A percentile compares a stretch with the other conserved stretches of the same genome.
phyloP scores from a whole-genome alignment of 225 moss, liverwort and hornwort species.

The Polytrichum formosum region DNA sequence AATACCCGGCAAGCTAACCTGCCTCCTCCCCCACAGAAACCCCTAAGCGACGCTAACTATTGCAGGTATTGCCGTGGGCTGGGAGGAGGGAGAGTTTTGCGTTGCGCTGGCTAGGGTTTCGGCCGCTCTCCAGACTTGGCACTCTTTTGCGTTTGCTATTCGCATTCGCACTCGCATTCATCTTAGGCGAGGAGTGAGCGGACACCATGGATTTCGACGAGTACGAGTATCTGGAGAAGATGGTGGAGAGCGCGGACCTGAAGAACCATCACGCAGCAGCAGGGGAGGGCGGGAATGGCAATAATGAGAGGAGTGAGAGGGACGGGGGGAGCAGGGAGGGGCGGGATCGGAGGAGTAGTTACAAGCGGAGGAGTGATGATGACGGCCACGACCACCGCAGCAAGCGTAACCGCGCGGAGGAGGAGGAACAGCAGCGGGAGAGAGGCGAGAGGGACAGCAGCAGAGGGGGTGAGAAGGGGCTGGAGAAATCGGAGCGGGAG shows the following conservation, averaged over 20 bases:
- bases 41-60: no score
- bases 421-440: constrained; percentile 74
- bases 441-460: constrained; percentile 45
- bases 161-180: not conserved
- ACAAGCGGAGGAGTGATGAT: constrained; percentile 87
- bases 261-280: constrained; percentile 47
- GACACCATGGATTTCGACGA: constrained; percentile 95
- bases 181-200: not conserved
- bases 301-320: constrained; percentile 24
- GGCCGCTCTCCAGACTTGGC: not conserved
- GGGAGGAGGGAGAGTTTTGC: no score
- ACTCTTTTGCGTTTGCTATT: no score
- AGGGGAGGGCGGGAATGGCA: constrained; percentile 51
- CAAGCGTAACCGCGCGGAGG: constrained; percentile 85
- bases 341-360: constrained; percentile 76
- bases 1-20: no score
- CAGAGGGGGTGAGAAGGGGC: constrained; percentile 46
- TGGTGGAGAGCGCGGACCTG: constrained; percentile 57
- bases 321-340: constrained; percentile 77
- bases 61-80: no score
- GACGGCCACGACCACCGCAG: constrained; percentile 89
- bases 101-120: not conserved
- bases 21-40: no score
- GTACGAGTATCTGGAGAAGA: constrained; percentile 98
- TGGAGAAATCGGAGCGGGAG: constrained; percentile 57